Conservation (phyloP, 768 basidiomycete genomes). For the Collybiopsis luxurians region DNA sequence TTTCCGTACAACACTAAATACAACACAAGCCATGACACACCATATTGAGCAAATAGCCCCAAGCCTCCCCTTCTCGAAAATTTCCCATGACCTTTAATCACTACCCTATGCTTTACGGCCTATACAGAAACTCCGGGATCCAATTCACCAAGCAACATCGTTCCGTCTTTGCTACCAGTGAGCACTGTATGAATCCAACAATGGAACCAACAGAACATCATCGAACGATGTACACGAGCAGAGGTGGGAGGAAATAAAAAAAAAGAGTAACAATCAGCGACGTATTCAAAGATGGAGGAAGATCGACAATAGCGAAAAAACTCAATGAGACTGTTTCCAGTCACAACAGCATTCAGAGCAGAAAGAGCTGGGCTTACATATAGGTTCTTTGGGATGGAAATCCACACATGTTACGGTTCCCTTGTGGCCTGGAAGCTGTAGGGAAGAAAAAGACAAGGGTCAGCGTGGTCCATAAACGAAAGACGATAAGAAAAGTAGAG, state of each 20-base stretch:
- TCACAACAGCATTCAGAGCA: background rate
- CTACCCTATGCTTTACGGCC: too few relatives aligned
- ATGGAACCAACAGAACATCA: too few relatives aligned
- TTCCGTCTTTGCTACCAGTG: conserved; percentile 90
- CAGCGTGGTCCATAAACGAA: background rate
- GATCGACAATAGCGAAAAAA: background rate
- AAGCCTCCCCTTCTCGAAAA: too few relatives aligned
- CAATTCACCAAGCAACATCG: conserved; percentile 89
- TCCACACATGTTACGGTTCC: conserved; percentile 95
- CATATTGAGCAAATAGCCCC: too few relatives aligned
- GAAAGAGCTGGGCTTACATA: conserved; percentile 58
- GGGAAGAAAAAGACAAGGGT: conserved; percentile 5
- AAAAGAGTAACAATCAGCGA: too few relatives aligned
- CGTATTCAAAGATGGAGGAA: background rate
- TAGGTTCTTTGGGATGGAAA: conserved; percentile 95
- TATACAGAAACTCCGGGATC: conserved; percentile 58
- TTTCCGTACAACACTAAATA: too few relatives aligned
- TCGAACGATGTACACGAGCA: background rate
- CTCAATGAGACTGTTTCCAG: conserved; percentile 3
- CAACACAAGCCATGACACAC: too few relatives aligned
- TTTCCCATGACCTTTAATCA: too few relatives aligned
- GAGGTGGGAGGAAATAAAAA: background rate
- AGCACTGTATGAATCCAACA: too few relatives aligned
- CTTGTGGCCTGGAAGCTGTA: conserved; percentile 86
- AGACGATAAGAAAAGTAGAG: too few relatives aligned